These are phyloP conservation scores for Populus euphratica DNA, from an alignment of 345 rosid genomes.

Conservation along the genomic window DNA sequence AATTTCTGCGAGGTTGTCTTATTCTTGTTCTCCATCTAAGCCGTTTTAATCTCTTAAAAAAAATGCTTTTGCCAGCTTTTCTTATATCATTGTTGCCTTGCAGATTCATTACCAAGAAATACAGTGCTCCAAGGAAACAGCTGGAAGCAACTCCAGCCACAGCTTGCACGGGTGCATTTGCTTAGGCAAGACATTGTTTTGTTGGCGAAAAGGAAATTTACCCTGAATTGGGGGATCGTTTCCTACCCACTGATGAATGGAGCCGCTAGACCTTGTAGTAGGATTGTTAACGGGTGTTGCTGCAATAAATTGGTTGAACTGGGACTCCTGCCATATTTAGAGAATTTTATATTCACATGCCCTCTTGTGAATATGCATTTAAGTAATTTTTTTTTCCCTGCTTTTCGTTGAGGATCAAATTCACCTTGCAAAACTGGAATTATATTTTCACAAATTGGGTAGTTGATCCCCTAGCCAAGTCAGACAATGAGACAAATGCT, in stretches of 20 bases:
- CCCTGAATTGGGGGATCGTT: neutral
- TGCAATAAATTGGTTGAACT: constrained; percentile 16
- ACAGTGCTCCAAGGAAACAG: constrained; percentile 55
- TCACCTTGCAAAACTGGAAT: neutral
- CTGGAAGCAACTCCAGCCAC: constrained; percentile 68
- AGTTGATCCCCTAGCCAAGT: no score
- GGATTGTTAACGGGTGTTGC: neutral
- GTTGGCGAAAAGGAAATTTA: neutral
- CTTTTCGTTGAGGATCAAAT: neutral
- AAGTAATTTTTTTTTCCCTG: neutral
- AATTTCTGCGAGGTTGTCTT: neutral
- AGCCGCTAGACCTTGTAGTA: neutral
- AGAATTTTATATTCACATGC: neutral
- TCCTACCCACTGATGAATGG: neutral
- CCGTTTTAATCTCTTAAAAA: neutral
- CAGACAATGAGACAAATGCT: no score
- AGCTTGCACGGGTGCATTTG: constrained; percentile 63
- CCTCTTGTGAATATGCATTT: constrained; percentile 1
- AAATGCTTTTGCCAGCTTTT: neutral
- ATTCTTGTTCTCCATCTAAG: neutral
- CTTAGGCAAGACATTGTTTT: constrained; percentile 22
- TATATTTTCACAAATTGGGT: neutral
- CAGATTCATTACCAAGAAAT: constrained; percentile 87
- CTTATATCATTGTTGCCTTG: neutral
- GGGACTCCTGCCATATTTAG: neutral